Evolutionary conservation across 129 eudicot genomes (phyloP).

Genomic region (Artemisia annua): DNA sequence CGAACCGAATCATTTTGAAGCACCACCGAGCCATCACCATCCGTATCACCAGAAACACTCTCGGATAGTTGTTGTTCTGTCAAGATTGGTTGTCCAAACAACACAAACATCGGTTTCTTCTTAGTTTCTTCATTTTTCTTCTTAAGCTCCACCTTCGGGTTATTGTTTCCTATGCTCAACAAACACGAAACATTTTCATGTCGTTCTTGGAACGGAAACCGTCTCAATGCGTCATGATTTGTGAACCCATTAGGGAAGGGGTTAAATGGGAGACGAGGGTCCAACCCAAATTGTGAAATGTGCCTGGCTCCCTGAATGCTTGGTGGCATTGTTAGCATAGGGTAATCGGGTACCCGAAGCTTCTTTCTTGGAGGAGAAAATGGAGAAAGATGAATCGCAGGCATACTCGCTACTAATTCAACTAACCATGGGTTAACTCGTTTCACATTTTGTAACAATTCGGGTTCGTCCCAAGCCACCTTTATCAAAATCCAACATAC

Average conservation of each 20-base stretch:
- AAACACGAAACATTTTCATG: conserved; percentile 48
- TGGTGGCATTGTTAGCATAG: conserved; percentile 50
- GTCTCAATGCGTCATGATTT: conserved; percentile 2
- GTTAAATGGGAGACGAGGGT: conserved; percentile 44
- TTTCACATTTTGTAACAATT: conserved; percentile 78
- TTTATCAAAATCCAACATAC: conserved; percentile 18
- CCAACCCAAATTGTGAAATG: conserved; percentile 49
- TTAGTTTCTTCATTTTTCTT: conserved; percentile 20
- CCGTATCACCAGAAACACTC: conserved; percentile 41
- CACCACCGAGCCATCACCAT: conserved; percentile 44
- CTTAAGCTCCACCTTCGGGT: conserved; percentile 25
- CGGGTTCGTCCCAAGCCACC: conserved; percentile 98
- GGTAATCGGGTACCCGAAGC: conserved; percentile 57
- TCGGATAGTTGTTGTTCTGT: conserved; percentile 64
- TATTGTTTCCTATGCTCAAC: conserved; percentile 50
- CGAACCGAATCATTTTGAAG: conserved; percentile 48
- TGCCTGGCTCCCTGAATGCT: conserved; percentile 99
- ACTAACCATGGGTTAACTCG: conserved; percentile 96
- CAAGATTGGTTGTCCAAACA: conserved; percentile 82
- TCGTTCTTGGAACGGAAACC: conserved; percentile 32
- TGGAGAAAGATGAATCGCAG: conserved; percentile 63
- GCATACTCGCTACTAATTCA: conserved; percentile 72
- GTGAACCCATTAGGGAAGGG: conserved; percentile 41
- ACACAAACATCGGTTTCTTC: conserved; percentile 40
- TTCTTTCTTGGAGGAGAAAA: conserved; percentile 85